Evolutionary conservation across 2,329 filamentous ascomycete genomes (phyloP), one percentile per base, ranked within the genome.

Genomic region (Paramyrothecium roridum): DNA sequence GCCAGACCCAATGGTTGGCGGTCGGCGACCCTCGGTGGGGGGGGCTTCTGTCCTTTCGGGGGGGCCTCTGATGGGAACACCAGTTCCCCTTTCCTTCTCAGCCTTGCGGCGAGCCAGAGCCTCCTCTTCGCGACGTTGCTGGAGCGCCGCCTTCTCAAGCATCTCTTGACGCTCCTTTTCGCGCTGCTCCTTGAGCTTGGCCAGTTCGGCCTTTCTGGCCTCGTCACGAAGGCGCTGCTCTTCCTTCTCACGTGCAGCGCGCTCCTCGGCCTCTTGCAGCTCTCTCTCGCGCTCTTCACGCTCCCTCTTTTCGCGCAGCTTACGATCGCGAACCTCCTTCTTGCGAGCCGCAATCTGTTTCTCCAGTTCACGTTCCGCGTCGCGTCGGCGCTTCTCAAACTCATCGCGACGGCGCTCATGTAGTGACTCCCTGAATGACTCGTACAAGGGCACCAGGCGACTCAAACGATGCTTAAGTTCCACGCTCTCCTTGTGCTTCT

Each of bases 381-480:
- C 88, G 72, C 89, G 92, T 69, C 90, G 90, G 61, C 93, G 90
- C 79, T 90, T 93, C 82, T 98, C 95, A 64, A 98, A 99, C 74
- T 98, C 92, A 65, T 96, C 90, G 69, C 91, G 91, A 65, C 93
- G 90, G 69, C 91, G 88, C 73, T 95, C 88, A 59, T 90, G 90
- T 53, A 99, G 85, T 50, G 87, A 86, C 62, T 87, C 81, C 68
- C 90, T 87, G 84, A 96, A 98, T 11, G 78, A 76, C 72, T 95
- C 91, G 76, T 96, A 99, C 53, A 81, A 74, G n/a, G 87, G 83
- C 61, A 98, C 88, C 54, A 99, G 83, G 59, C 93, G 86, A 68
- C 83, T 88, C 52, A 99, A 86, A 70, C 95, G 90, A 74, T 96
- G 89, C 84, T 98, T 98, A 64, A 99, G 85, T 64, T 92, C 90